Base-by-base conservation (phyloP, 169 alveolate species). In the Plasmodium knowlesi region DNA sequence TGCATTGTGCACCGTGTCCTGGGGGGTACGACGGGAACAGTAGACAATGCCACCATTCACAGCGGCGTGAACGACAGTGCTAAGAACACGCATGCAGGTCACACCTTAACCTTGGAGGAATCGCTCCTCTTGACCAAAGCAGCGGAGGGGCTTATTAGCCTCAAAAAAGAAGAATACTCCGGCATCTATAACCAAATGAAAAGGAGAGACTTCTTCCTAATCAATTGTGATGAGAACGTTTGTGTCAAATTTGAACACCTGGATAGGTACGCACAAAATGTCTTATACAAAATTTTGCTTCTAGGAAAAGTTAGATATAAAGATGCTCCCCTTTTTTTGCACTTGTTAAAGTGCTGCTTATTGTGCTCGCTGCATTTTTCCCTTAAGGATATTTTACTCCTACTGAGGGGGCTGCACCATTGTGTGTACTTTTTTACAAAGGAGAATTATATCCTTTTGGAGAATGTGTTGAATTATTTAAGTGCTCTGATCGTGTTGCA, bases 371-470 rank as follows among this genome's bases (percentile, higher is more conserved):
- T 67, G 19, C 70, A 78, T 53, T 89, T 89, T 67, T 19, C 50
- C 10, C 67, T 78, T 39, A 89, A 79, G 53, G 82, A 89, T 41
- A 25, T 89, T 12, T 78, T 89, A 25, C 50, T 79, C 30, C 73
- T 79, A 5, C 72, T 89, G 41, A 89, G 50, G 39, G 89, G 74
- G 5, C 22, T 89, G 34, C 2, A 67, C 30, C 43, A 16, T 9
- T 89, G 90, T 43, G 9, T 46, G 10, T 80, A 61, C 32, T 89
- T 89, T 19, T 39, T 89, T 41, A 80, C 50, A 25, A 89, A 89
- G 50, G 57, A 79, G 6, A 89, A 80, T 41, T 89, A 89, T 79
- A 12, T 89, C n/a, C 70, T 89, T 78, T 89, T 89, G 67, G 90
- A 89, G 53, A 54, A 61, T 25, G 34, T 54, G 14, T 57, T 89